phyloP scores from a whole-genome alignment of 1,284 basidiomycete genomes.

The Cryptococcus sp. region DNA sequence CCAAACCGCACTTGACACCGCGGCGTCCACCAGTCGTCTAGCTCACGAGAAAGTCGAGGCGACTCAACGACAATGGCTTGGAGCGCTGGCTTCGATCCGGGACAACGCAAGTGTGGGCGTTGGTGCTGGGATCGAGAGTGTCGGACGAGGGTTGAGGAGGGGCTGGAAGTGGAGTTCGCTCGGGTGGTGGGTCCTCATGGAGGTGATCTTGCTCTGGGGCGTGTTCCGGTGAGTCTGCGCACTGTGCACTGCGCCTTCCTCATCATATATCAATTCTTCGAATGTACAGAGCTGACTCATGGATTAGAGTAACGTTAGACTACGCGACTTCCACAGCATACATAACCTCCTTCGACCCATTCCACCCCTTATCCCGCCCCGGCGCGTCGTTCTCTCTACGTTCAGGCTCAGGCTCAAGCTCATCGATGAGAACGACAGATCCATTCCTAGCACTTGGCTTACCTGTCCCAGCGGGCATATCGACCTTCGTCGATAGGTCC shows the following conservation, averaged over 20 bases:
- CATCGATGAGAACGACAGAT: not conserved
- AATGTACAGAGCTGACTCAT: not conserved
- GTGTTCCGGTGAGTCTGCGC: conserved; percentile 39
- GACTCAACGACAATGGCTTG: conserved; percentile 27
- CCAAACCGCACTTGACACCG: conserved; percentile 16
- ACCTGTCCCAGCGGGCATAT: conserved; percentile 28
- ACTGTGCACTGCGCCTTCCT: not conserved
- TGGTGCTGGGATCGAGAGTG: not conserved
- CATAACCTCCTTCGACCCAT: conserved; percentile 32
- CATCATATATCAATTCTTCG: not conserved
- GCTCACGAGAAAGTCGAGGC: conserved; percentile 19
- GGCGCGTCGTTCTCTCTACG: too few species aligned
- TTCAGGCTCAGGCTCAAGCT: too few species aligned
- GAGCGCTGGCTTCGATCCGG: conserved; percentile 16
- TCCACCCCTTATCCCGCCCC: conserved; percentile 24
- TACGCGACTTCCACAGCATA: conserved; percentile 36
- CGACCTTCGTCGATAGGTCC: conserved; percentile 24
- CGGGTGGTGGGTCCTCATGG: conserved; percentile 35
- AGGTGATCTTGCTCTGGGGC: conserved; percentile 42
- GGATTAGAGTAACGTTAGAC: conserved; percentile 40
- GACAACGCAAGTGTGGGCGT: not conserved
- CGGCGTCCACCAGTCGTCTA: conserved; percentile 13
- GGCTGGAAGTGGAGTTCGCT: conserved; percentile 33
- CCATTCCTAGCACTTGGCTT: conserved; percentile 13
- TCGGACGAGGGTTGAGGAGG: conserved; percentile 15